phyloP scores from a whole-genome alignment of 202 grass and related monocot species.

The Bolboschoenoplectus hybrid region DNA sequence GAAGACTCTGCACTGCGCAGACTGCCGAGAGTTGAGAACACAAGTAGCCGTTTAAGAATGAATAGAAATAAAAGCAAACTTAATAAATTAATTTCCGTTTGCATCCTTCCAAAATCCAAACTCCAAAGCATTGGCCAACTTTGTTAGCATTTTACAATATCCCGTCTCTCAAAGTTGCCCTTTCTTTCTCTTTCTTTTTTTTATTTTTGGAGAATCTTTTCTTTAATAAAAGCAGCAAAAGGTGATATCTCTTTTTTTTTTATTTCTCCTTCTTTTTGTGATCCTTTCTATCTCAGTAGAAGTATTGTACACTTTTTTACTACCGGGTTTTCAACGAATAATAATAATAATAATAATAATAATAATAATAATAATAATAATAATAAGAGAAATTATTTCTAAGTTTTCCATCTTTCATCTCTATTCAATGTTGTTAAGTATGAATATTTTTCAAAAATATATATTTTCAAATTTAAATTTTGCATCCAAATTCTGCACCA shows the following conservation, averaged over 20 bases:
- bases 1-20: neutral
- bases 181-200: neutral
- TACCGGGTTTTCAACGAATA: neutral
- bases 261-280: neutral
- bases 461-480: too few relatives aligned
- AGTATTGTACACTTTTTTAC: neutral
- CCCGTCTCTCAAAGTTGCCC: neutral
- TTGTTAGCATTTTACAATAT: conserved; percentile 4
- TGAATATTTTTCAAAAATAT: too few relatives aligned
- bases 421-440: too few relatives aligned
- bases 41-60: conserved; percentile 20
- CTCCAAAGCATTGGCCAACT: neutral
- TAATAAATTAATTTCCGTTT: neutral
- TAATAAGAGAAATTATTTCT: too few relatives aligned
- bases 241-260: neutral
- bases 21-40: neutral
- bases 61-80: conserved; percentile 7
- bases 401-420: too few relatives aligned
- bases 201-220: neutral
- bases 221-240: neutral
- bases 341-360: too few relatives aligned
- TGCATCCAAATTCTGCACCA: too few relatives aligned
- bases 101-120: neutral
- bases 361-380: neutral
- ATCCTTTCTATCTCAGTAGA: conserved; percentile 1